These are phyloP conservation scores for Dryas octopetala DNA, from an alignment of 306 rosid species.

Conservation along the genomic window DNA sequence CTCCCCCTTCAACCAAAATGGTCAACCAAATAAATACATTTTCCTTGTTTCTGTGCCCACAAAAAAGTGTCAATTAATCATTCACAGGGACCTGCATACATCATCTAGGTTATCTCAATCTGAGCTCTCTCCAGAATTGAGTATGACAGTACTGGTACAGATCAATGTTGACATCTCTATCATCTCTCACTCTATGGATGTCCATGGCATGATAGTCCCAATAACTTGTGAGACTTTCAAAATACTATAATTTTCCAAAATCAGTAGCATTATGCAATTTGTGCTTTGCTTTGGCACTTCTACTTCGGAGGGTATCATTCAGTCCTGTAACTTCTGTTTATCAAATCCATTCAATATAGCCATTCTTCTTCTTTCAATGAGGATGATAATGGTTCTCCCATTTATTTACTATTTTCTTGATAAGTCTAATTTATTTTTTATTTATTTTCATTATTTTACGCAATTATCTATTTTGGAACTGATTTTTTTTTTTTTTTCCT, in stretches of 20 bases:
- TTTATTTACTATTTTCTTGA: not conserved
- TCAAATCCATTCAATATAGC: not conserved
- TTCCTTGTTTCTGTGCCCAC: not conserved
- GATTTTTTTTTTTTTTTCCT: conserved; percentile 7
- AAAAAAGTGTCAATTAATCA: not conserved
- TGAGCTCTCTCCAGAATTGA: not conserved
- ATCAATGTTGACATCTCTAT: not conserved
- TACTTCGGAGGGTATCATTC: not conserved
- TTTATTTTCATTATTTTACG: not conserved
- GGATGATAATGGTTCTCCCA: not conserved
- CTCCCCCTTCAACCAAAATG: not conserved
- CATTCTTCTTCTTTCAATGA: not conserved
- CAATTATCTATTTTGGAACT: not conserved
- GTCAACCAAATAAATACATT: not conserved
- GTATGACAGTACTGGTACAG: not conserved
- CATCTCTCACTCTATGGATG: not conserved
- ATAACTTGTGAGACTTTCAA: not conserved
- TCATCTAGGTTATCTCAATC: not conserved
- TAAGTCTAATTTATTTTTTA: not conserved
- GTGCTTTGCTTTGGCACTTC: not conserved
- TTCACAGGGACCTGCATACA: not conserved
- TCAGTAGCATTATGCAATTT: no score
- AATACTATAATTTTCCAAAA: not conserved
- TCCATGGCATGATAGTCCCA: not conserved
- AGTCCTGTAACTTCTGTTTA: not conserved